Percentiles rank a stretch among this genome's conserved stretches.
Conservation (phyloP, 768 basidiomycete genomes). For the Cytidiella melzeri region DNA sequence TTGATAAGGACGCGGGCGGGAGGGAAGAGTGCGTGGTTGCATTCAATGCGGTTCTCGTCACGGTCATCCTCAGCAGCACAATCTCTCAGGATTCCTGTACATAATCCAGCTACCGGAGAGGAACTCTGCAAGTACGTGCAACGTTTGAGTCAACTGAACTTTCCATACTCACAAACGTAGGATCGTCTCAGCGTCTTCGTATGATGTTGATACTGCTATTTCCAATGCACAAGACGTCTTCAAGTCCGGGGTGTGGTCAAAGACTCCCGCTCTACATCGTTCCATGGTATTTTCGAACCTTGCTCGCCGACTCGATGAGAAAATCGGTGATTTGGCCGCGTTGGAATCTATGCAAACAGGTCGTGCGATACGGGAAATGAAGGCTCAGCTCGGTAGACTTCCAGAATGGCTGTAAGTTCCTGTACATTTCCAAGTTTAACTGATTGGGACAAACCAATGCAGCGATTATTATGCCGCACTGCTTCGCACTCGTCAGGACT, state of each 20-base stretch:
- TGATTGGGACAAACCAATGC: slow-evolving; percentile 1
- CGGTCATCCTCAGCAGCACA: neutral
- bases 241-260: slow-evolving; percentile 69
- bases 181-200: slow-evolving; percentile 44
- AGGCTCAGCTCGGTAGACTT: slow-evolving; percentile 64
- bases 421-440: neutral
- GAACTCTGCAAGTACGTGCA: slow-evolving; percentile 47
- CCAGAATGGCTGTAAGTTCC: slow-evolving; percentile 79
- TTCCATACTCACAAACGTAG: slow-evolving; percentile 27
- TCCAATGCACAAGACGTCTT: slow-evolving; percentile 51
- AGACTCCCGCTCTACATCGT: slow-evolving; percentile 47
- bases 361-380: slow-evolving; percentile 80
- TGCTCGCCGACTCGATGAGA: slow-evolving; percentile 54
- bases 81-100: slow-evolving; percentile 40
- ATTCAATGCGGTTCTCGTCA: neutral
- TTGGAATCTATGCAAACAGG: slow-evolving; percentile 77
- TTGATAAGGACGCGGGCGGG: slow-evolving; percentile 10
- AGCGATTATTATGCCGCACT: slow-evolving; percentile 78
- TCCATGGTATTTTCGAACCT: slow-evolving; percentile 61
- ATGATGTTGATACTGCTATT: slow-evolving; percentile 49
- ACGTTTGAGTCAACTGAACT: neutral
- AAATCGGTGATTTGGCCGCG: slow-evolving; percentile 50
- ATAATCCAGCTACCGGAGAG: slow-evolving; percentile 66
- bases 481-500: slow-evolving; percentile 61
- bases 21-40: slow-evolving; percentile 18